A percentile compares a stretch with the other conserved stretches of the same genome.
Evolutionary conservation across 148 eudicot genomes (phyloP).

Genomic region (Arctostaphylos glauca): DNA sequence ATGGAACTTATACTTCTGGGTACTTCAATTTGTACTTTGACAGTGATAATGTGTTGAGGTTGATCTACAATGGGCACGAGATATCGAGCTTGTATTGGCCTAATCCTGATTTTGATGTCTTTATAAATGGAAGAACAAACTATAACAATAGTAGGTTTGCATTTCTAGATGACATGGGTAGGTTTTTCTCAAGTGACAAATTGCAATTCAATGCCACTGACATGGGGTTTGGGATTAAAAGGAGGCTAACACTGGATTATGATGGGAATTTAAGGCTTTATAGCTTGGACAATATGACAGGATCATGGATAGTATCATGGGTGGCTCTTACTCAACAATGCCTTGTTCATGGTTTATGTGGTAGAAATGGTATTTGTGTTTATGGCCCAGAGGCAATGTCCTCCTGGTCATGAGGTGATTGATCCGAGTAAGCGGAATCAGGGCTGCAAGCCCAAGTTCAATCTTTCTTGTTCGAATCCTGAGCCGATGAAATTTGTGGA

Average conservation of each 20-base stretch:
- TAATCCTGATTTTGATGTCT: conserved; percentile 8
- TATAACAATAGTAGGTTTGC: too few relatives aligned
- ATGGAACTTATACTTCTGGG: conserved; percentile 17
- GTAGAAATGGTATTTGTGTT: conserved; percentile 5
- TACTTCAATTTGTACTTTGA: conserved; percentile 29
- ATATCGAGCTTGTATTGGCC: conserved; percentile 46
- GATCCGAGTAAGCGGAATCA: conserved; percentile 42
- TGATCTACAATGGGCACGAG: conserved; percentile 36
- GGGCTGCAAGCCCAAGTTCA: conserved; percentile 55
- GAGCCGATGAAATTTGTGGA: conserved; percentile 35
- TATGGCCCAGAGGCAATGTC: too few relatives aligned
- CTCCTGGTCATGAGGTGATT: too few relatives aligned
- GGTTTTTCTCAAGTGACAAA: too few relatives aligned
- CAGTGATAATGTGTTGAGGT: conserved; percentile 30
- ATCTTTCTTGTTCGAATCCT: conserved; percentile 26
- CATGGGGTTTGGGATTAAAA: too few relatives aligned
- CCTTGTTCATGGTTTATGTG: conserved; percentile 52
- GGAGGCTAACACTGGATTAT: too few relatives aligned
- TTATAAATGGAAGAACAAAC: background rate
- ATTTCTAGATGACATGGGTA: too few relatives aligned
- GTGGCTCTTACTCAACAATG: conserved; percentile 44
- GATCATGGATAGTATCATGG: conserved; percentile 17
- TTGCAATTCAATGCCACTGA: too few relatives aligned
- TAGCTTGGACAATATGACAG: too few relatives aligned
- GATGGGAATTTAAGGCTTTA: too few relatives aligned